Percentiles rank a stretch among this genome's conserved stretches.
Evolutionary conservation across 1,139 yeast genomes (phyloP).

Genomic region (Yamadazyma aaseri): DNA sequence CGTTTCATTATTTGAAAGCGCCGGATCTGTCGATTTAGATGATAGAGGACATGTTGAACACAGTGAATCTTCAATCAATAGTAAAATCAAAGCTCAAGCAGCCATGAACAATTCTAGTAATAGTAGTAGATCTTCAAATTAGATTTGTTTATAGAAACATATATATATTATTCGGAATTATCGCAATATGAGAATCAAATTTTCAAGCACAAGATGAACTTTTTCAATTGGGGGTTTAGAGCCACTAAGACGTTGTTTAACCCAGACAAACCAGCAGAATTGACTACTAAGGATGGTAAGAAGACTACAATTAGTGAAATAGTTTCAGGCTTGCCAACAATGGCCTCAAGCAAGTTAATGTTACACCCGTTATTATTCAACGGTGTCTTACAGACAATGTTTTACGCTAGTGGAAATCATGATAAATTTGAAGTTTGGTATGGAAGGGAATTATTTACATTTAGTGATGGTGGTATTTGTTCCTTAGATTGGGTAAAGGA

Average conservation of each 20-base stretch:
- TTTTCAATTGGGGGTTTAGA: conserved; percentile 39
- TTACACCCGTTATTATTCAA: conserved; percentile 65
- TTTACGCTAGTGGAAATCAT: conserved; percentile 57
- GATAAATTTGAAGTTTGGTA: conserved; percentile 59
- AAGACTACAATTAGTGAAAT: conserved; percentile 22
- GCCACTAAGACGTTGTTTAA: conserved; percentile 32
- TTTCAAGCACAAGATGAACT: background rate
- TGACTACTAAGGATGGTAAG: conserved; percentile 17
- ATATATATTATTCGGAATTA: too few relatives aligned
- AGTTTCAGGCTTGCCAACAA: conserved; percentile 23
- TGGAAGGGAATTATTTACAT: conserved; percentile 69
- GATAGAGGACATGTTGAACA: conserved; percentile 66
- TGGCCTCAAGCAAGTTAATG: conserved; percentile 43
- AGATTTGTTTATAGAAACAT: too few relatives aligned
- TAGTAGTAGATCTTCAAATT: background rate
- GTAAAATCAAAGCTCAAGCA: conserved; percentile 39
- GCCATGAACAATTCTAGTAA: conserved; percentile 1
- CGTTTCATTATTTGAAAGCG: conserved; percentile 72
- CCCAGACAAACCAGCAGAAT: conserved; percentile 19
- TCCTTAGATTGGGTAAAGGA: conserved; percentile 76
- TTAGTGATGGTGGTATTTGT: conserved; percentile 64
- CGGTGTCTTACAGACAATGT: conserved; percentile 76
- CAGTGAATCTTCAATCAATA: conserved; percentile 44
- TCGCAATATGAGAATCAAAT: too few relatives aligned
- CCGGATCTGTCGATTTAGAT: conserved; percentile 71